These are phyloP conservation scores for Mortierella antarctica DNA, from an alignment of 192 early-diverging fungal genomes.

Conservation along the genomic window DNA sequence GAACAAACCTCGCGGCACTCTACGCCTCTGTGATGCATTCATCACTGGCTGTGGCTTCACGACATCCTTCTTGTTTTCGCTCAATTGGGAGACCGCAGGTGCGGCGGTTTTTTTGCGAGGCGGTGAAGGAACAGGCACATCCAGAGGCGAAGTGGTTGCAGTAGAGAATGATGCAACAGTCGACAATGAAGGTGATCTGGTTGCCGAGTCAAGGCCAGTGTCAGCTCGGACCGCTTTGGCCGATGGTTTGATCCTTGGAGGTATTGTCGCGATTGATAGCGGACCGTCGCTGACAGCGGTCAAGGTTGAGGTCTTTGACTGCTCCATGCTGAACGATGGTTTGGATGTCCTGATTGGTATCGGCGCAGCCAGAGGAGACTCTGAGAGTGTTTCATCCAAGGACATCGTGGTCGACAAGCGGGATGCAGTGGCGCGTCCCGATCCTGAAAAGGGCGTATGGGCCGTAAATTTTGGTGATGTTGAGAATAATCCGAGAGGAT, in stretches of 20 bases:
- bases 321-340: neutral
- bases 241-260: neutral
- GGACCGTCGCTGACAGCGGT: slow-evolving; percentile 25
- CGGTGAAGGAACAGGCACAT: neutral
- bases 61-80: no score
- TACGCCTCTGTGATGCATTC: slow-evolving; percentile 4
- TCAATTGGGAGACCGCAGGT: no score
- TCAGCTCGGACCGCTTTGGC: neutral
- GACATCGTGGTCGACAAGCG: neutral
- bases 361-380: neutral
- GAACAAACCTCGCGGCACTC: slow-evolving; percentile 39
- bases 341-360: neutral
- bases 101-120: no score
- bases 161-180: slow-evolving; percentile 12
- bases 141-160: slow-evolving; percentile 10
- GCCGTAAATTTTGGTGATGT: slow-evolving; percentile 44
- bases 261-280: slow-evolving; percentile 13
- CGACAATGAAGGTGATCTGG: neutral
- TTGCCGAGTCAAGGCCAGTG: neutral
- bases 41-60: no score
- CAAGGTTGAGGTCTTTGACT: neutral
- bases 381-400: neutral
- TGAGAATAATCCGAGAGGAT: slow-evolving; percentile 36
- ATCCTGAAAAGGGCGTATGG: slow-evolving; percentile 33
- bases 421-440: neutral